A percentile compares a stretch with the other conserved stretches of the same genome.
phyloP scores from a whole-genome alignment of 371 early-diverging fungal genomes.

The Lichtheimia ramosa region DNA sequence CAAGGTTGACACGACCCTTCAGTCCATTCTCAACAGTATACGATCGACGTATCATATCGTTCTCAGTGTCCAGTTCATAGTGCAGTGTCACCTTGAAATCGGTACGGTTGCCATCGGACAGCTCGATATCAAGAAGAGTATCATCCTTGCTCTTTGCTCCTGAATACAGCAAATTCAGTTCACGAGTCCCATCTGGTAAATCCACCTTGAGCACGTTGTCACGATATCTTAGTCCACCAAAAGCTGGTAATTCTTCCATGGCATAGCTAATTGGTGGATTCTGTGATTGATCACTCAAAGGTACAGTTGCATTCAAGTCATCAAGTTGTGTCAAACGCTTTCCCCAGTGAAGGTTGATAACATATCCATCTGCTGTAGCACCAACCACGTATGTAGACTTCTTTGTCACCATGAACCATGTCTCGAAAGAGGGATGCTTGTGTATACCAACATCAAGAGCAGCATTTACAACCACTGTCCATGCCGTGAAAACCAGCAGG shows the following conservation, averaged over 20 bases:
- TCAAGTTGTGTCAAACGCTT: conserved; percentile 15
- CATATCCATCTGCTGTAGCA: conserved; percentile 14
- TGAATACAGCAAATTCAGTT: conserved; percentile 23
- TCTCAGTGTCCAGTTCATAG: conserved; percentile 28
- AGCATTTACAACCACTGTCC: not conserved
- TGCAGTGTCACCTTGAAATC: conserved; percentile 20
- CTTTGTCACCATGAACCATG: conserved; percentile 36
- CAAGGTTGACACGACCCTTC: conserved; percentile 13
- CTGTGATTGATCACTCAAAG: conserved; percentile 19
- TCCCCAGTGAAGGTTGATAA: conserved; percentile 45
- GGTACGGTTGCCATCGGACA: conserved; percentile 19
- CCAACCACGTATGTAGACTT: conserved; percentile 37
- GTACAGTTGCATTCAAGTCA: conserved; percentile 7
- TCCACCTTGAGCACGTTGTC: conserved; percentile 23
- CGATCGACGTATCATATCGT: conserved; percentile 29
- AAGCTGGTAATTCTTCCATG: conserved; percentile 38
- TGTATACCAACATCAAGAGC: conserved; percentile 24
- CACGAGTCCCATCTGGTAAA: conserved; percentile 29
- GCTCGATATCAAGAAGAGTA: not conserved
- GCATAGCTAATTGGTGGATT: conserved; percentile 33
- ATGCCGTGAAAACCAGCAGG: no score
- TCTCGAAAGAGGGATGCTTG: conserved; percentile 13
- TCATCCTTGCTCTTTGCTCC: conserved; percentile 2
- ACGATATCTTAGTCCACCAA: conserved; percentile 43
- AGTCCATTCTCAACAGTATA: conserved; percentile 16